A percentile compares a stretch with the other conserved stretches of the same genome.
phyloP scores from a whole-genome alignment of 805 yeast species.

The Saturnispora dispora region DNA sequence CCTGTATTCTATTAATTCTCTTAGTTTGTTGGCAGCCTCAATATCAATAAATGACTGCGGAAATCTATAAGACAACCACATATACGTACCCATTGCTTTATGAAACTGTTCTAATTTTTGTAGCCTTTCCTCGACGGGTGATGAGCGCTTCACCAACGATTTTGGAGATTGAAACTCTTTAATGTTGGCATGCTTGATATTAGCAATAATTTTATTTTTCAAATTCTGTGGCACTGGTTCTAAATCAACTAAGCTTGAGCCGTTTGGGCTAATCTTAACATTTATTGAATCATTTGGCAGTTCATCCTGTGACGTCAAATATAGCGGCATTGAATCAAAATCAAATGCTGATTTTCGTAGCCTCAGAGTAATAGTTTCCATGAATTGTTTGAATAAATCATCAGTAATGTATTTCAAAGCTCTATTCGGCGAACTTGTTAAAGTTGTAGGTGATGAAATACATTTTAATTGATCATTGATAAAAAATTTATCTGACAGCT shows the following conservation, averaged over 20 bases:
- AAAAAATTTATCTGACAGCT: conserved; percentile 19
- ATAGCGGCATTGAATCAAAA: conserved; percentile 26
- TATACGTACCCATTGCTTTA: conserved; percentile 52
- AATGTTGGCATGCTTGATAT: conserved; percentile 11
- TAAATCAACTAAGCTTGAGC: conserved; percentile 15
- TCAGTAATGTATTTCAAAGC: conserved; percentile 23
- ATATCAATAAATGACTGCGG: conserved; percentile 73
- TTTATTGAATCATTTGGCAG: conserved; percentile 8
- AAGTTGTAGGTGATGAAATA: conserved; percentile 31
- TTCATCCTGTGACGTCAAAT: conserved; percentile 20
- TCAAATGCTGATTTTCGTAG: conserved; percentile 49
- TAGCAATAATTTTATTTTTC: conserved; percentile 13
- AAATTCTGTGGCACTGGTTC: conserved; percentile 24
- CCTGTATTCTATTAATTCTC: conserved; percentile 56
- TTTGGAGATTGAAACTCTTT: conserved; percentile 14
- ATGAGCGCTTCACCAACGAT: conserved; percentile 14
- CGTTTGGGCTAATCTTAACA: conserved; percentile 10
- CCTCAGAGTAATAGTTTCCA: conserved; percentile 45
- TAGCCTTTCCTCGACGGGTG: conserved; percentile 25
- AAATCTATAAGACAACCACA: conserved; percentile 85
- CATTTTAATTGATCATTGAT: conserved; percentile 26
- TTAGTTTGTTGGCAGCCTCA: conserved; percentile 63
- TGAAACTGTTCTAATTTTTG: conserved; percentile 55
- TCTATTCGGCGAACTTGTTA: conserved; percentile 16
- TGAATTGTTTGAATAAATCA: conserved; percentile 39